Evolutionary conservation across 1,284 basidiomycete genomes (phyloP).

Genomic region (Phlebopus sp.): DNA sequence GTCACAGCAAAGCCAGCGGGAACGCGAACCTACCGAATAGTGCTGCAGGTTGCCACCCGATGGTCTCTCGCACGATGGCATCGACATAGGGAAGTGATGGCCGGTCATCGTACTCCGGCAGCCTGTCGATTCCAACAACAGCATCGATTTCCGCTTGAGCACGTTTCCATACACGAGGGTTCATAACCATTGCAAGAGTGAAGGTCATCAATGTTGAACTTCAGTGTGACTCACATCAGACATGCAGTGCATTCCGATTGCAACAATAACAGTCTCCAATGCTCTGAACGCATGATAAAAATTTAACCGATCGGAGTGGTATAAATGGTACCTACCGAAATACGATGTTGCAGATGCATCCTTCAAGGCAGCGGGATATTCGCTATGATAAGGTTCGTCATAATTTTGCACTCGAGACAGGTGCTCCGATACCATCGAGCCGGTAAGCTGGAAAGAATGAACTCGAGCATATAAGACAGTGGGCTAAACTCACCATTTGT

Average conservation of each 20-base stretch:
- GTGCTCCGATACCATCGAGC: too few species aligned
- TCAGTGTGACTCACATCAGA: neutral
- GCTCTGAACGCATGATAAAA: too few species aligned
- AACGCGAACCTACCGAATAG: slow-evolving; percentile 7
- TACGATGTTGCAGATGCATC: too few species aligned
- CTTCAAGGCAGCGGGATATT: too few species aligned
- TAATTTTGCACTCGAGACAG: too few species aligned
- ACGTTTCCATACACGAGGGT: slow-evolving; percentile 27
- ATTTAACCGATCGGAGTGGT: too few species aligned
- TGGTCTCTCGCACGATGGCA: slow-evolving; percentile 34
- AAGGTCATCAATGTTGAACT: slow-evolving; percentile 15
- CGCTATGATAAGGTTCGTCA: too few species aligned
- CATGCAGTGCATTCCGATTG: neutral
- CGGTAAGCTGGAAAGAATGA: too few species aligned
- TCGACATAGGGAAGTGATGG: slow-evolving; percentile 34
- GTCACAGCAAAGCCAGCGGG: neutral
- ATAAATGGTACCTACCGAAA: too few species aligned
- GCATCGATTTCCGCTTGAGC: slow-evolving; percentile 37
- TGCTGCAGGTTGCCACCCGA: slow-evolving; percentile 16
- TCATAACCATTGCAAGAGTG: slow-evolving; percentile 29
- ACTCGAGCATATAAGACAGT: too few species aligned
- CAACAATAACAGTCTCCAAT: too few species aligned
- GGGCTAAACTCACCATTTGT: slow-evolving; percentile 1
- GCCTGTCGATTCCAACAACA: slow-evolving; percentile 32
- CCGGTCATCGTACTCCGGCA: slow-evolving; percentile 37